These are phyloP conservation scores for Austroboletus novae-zelandiae DNA, from an alignment of 1,284 basidiomycete genomes.

Conservation along the genomic window DNA sequence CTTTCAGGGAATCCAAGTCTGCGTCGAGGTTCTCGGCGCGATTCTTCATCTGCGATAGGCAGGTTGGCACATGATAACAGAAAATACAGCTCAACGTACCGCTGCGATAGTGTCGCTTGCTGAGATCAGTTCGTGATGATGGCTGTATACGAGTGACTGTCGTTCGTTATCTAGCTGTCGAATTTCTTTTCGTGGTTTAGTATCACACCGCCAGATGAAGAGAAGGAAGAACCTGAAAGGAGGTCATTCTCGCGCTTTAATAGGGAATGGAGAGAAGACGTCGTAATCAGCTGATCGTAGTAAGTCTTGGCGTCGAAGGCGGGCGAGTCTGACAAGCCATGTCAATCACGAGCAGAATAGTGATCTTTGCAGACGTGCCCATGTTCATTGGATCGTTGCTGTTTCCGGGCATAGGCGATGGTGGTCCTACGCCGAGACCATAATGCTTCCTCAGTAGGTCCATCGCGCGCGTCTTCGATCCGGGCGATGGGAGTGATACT, in stretches of 20 bases:
- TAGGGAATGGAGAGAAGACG: constrained; percentile 66
- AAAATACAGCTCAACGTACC: constrained; percentile 44
- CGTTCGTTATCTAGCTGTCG: constrained; percentile 84
- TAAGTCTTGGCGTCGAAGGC: constrained; percentile 79
- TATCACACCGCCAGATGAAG: constrained; percentile 7
- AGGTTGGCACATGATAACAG: background rate
- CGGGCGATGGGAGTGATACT: constrained; percentile 19
- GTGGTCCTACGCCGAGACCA: constrained; percentile 71
- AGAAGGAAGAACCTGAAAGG: constrained; percentile 47
- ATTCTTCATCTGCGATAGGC: constrained; percentile 67
- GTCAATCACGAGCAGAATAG: constrained; percentile 7
- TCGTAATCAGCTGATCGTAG: constrained; percentile 82
- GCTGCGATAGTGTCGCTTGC: constrained; percentile 89
- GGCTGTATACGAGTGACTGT: constrained; percentile 90
- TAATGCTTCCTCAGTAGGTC: constrained; percentile 82
- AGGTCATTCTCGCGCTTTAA: constrained; percentile 79
- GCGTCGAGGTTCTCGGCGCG: constrained; percentile 79
- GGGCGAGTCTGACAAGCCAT: constrained; percentile 57
- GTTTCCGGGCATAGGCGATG: constrained; percentile 53
- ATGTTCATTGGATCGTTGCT: constrained; percentile 76
- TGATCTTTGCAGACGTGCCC: constrained; percentile 39
- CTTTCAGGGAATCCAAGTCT: constrained; percentile 76
- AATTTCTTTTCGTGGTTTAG: constrained; percentile 57
- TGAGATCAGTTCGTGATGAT: constrained; percentile 90
- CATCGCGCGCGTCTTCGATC: constrained; percentile 62